phyloP scores from a whole-genome alignment of 805 yeast species.

The Candida namnaoensis region DNA sequence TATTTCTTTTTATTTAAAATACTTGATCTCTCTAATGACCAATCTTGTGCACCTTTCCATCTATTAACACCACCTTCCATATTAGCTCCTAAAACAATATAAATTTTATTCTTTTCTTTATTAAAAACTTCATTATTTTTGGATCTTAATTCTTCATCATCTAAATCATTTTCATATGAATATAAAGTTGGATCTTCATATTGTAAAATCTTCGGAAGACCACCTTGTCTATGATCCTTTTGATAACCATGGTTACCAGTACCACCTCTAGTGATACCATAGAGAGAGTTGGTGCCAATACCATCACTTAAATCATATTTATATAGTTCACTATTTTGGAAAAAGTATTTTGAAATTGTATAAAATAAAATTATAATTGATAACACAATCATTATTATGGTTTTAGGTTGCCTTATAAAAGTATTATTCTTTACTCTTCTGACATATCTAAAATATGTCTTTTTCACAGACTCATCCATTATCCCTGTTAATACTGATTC shows the following conservation, averaged over 20 bases:
- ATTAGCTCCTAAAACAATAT: slow-evolving; percentile 30
- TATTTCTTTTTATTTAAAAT: slow-evolving; percentile 38
- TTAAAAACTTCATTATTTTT: slow-evolving; percentile 1
- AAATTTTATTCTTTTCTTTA: slow-evolving; percentile 20
- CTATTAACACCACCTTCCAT: slow-evolving; percentile 30
- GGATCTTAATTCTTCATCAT: too few relatives aligned
- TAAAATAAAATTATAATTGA: too few relatives aligned
- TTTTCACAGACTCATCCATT: too few relatives aligned
- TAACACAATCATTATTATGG: too few relatives aligned
- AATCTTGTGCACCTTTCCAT: slow-evolving; percentile 29
- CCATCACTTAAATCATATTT: slow-evolving; percentile 15
- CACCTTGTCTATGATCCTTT: slow-evolving; percentile 13
- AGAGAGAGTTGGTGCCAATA: slow-evolving; percentile 9
- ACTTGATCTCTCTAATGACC: slow-evolving; percentile 40
- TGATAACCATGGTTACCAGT: slow-evolving; percentile 15
- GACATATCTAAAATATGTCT: too few relatives aligned
- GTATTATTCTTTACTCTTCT: too few relatives aligned
- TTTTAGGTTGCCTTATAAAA: too few relatives aligned
- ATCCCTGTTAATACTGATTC: too few relatives aligned
- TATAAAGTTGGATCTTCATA: slow-evolving; percentile 6
- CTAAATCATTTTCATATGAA: slow-evolving; percentile 5
- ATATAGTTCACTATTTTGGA: not conserved
- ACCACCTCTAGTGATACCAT: slow-evolving; percentile 18
- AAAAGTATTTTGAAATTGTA: too few relatives aligned
- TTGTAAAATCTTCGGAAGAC: slow-evolving; percentile 14